phyloP scores from a whole-genome alignment of 2,329 filamentous ascomycete species.

The Nothopassalora personata region DNA sequence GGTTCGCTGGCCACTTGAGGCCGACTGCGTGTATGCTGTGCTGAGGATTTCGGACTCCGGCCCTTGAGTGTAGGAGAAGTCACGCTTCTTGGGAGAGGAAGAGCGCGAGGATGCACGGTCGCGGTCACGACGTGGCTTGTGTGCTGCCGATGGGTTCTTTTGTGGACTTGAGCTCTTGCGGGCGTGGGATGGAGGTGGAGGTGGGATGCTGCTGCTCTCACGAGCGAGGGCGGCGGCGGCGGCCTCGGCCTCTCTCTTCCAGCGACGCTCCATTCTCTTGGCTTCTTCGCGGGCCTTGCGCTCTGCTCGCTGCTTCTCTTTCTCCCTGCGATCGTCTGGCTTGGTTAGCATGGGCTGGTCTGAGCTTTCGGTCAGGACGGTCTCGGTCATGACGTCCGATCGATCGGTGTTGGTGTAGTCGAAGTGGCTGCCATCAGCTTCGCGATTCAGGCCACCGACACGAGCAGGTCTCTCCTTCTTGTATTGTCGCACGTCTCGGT shows the following conservation, averaged over 20 bases:
- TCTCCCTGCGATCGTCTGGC: slow-evolving; percentile 26
- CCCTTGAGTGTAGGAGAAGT: slow-evolving; percentile 32
- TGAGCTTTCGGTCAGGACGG: slow-evolving; percentile 42
- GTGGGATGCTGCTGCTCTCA: slow-evolving; percentile 26
- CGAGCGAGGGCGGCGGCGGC: slow-evolving; percentile 33
- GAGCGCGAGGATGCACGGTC: slow-evolving; percentile 24
- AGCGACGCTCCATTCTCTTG: slow-evolving; percentile 35
- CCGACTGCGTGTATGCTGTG: slow-evolving; percentile 37
- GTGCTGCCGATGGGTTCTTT: slow-evolving; percentile 25
- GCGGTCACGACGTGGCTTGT: slow-evolving; percentile 18
- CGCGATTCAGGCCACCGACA: slow-evolving; percentile 82
- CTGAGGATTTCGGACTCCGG: slow-evolving; percentile 30
- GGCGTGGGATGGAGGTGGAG: slow-evolving; percentile 18
- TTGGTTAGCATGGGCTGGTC: slow-evolving; percentile 33
- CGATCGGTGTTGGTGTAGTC: slow-evolving; percentile 67
- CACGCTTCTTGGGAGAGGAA: slow-evolving; percentile 31
- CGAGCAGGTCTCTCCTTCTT: slow-evolving; percentile 79
- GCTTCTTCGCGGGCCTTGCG: slow-evolving; percentile 36
- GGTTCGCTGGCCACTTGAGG: slow-evolving; percentile 18
- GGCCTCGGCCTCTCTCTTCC: slow-evolving; percentile 38
- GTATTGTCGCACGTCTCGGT: slow-evolving; percentile 69
- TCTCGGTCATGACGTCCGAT: slow-evolving; percentile 51
- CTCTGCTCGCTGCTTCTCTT: slow-evolving; percentile 38
- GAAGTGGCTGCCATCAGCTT: slow-evolving; percentile 72
- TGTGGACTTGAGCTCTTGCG: slow-evolving; percentile 26